Conservation (phyloP, 208 protist genomes). For the Borovskyia barvae region DNA sequence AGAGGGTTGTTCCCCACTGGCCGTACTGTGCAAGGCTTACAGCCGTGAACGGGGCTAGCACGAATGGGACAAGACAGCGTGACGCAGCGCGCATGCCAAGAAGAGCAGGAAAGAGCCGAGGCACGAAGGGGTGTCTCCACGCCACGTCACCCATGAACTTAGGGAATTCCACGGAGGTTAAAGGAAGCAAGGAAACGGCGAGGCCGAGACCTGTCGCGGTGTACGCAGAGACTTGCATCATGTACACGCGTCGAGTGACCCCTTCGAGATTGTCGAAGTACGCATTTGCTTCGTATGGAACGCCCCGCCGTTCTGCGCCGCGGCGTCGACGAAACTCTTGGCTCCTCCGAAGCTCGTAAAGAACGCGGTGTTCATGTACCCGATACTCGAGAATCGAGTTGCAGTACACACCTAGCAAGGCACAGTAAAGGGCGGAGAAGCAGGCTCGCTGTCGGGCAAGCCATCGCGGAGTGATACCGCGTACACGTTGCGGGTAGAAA, state of each 20-base stretch:
- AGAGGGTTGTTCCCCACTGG: slow-evolving; percentile 60
- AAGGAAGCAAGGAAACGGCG: slow-evolving; percentile 57
- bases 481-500: slow-evolving; percentile 71
- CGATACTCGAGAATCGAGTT: slow-evolving; percentile 79
- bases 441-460: slow-evolving; percentile 72
- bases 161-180: slow-evolving; percentile 75
- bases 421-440: slow-evolving; percentile 73
- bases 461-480: slow-evolving; percentile 78
- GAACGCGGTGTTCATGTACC: slow-evolving; percentile 66
- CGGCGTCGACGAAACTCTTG: slow-evolving; percentile 73
- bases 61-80: slow-evolving; percentile 80
- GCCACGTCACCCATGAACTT: slow-evolving; percentile 88
- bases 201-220: slow-evolving; percentile 43
- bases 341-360: slow-evolving; percentile 78
- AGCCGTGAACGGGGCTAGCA: slow-evolving; percentile 71
- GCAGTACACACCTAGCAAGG: slow-evolving; percentile 64
- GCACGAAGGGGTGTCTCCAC: slow-evolving; percentile 83
- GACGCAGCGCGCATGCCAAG: slow-evolving; percentile 82
- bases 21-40: slow-evolving; percentile 55
- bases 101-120: slow-evolving; percentile 77
- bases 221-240: slow-evolving; percentile 70
- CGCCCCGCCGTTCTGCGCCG: slow-evolving; percentile 45
- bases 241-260: slow-evolving; percentile 74
- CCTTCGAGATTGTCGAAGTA: slow-evolving; percentile 81
- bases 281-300: slow-evolving; percentile 58